phyloP scores from a whole-genome alignment of 1,284 basidiomycete species.

The Leccinum pachyderme region DNA sequence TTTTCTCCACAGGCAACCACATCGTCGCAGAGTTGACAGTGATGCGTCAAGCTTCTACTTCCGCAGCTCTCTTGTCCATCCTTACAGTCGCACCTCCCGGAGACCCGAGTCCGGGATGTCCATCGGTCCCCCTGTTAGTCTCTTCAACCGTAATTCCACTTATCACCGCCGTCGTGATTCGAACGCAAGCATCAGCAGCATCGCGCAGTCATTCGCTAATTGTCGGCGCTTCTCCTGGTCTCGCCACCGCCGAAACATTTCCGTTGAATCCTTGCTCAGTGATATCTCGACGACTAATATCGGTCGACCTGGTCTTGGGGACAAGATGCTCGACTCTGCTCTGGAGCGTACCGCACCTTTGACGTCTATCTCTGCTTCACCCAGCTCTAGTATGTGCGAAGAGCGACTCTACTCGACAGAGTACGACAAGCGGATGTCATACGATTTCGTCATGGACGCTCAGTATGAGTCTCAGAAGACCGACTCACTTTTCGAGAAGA shows the following conservation, averaged over 20 bases:
- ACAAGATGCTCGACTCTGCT: conserved; percentile 82
- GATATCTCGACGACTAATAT: conserved; percentile 58
- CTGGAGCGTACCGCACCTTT: conserved; percentile 59
- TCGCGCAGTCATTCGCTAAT: conserved; percentile 51
- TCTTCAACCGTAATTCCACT: conserved; percentile 64
- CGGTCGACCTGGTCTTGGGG: conserved; percentile 75
- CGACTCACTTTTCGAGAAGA: conserved; percentile 70
- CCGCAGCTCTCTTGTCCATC: conserved; percentile 36
- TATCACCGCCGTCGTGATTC: conserved; percentile 52
- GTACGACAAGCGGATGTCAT: conserved; percentile 40
- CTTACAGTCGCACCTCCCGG: conserved; percentile 44
- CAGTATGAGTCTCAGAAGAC: conserved; percentile 18
- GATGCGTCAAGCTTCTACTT: conserved; percentile 77
- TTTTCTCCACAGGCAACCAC: conserved; percentile 48
- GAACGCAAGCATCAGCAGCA: conserved; percentile 49
- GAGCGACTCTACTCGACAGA: conserved; percentile 14
- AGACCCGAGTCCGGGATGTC: conserved; percentile 50
- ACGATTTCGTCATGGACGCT: conserved; percentile 65
- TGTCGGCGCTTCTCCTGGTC: conserved; percentile 62
- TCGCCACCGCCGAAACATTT: conserved; percentile 57
- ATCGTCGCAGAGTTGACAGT: conserved; percentile 62
- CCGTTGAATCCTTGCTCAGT: conserved; percentile 65
- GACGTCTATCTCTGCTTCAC: conserved; percentile 67
- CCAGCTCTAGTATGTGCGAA: conserved; percentile 39
- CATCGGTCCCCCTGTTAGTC: conserved; percentile 62